Conservation (phyloP, 345 rosid genomes). For the Cochlearia excelsa region DNA sequence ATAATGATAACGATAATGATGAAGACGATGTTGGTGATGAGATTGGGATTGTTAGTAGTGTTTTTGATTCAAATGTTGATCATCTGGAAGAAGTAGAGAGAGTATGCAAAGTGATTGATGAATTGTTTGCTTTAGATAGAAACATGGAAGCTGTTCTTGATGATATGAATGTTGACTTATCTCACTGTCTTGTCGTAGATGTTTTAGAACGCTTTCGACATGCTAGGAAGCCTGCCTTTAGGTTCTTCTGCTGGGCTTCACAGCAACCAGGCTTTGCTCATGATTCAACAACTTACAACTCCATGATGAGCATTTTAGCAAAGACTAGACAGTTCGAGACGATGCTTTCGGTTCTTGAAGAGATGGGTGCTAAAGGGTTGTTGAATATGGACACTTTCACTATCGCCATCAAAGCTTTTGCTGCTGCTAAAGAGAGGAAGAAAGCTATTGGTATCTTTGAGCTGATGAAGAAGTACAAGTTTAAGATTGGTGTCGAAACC, state of each 20-base stretch:
- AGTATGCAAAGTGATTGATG: slow-evolving; percentile 86
- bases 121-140: slow-evolving; percentile 70
- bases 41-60: not conserved
- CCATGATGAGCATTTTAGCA: slow-evolving; percentile 71
- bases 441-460: slow-evolving; percentile 84
- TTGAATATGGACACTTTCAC: slow-evolving; percentile 69
- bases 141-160: slow-evolving; percentile 94
- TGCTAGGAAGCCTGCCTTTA: slow-evolving; percentile 83
- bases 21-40: slow-evolving; percentile 18
- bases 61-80: slow-evolving; percentile 25
- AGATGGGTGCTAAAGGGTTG: slow-evolving; percentile 66
- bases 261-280: slow-evolving; percentile 53
- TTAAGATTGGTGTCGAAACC: slow-evolving; percentile 59
- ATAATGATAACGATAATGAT: slow-evolving; percentile 15
- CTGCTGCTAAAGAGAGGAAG: slow-evolving; percentile 87
- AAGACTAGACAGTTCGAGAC: slow-evolving; percentile 83
- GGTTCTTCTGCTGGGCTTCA: slow-evolving; percentile 87
- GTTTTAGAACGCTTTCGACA: slow-evolving; percentile 64
- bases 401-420: slow-evolving; percentile 74
- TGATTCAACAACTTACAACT: slow-evolving; percentile 70
- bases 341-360: slow-evolving; percentile 80
- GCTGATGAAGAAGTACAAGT: slow-evolving; percentile 83
- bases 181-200: slow-evolving; percentile 55
- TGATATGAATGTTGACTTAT: slow-evolving; percentile 52
- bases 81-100: slow-evolving; percentile 57